A percentile compares a stretch with the other conserved stretches of the same genome.
Conservation (phyloP, 1,284 basidiomycete genomes). For the Austroboletus niveus region DNA sequence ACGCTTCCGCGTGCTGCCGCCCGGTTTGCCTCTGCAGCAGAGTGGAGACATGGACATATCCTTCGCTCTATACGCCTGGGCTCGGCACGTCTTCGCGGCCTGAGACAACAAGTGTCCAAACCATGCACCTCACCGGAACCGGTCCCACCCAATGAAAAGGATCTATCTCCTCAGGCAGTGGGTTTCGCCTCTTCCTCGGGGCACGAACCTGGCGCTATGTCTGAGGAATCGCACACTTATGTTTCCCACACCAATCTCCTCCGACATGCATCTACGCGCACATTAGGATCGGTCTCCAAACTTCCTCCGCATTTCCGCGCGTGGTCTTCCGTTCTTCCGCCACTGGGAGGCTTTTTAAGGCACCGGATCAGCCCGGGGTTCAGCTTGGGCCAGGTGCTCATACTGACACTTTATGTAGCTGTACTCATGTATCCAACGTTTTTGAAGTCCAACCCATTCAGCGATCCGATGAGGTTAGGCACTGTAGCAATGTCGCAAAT, state of each 20-base stretch:
- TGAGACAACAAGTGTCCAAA: neutral
- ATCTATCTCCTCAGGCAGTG: constrained; percentile 3
- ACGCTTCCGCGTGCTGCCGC: constrained; percentile 49
- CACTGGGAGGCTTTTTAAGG: constrained; percentile 41
- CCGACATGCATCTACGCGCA: constrained; percentile 14
- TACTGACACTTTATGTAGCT: constrained; percentile 48
- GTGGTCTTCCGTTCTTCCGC: constrained; percentile 41
- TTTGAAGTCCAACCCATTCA: constrained; percentile 54
- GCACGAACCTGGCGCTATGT: constrained; percentile 17
- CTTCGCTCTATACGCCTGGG: constrained; percentile 34
- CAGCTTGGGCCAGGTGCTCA: constrained; percentile 48
- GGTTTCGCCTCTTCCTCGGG: constrained; percentile 20
- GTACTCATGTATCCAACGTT: constrained; percentile 52
- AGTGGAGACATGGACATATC: constrained; percentile 49
- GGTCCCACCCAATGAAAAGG: constrained; percentile 9
- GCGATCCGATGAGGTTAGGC: constrained; percentile 52
- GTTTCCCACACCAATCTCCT: constrained; percentile 24
- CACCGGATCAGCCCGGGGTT: constrained; percentile 48
- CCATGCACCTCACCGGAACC: constrained; percentile 1
- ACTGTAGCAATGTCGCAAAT: constrained; percentile 71
- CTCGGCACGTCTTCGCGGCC: constrained; percentile 14
- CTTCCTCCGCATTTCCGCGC: constrained; percentile 48
- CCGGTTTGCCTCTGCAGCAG: constrained; percentile 46
- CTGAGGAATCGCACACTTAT: constrained; percentile 33
- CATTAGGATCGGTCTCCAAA: constrained; percentile 8